Conservation (phyloP, 106 monocot species). For the Ottelia alismoides region DNA sequence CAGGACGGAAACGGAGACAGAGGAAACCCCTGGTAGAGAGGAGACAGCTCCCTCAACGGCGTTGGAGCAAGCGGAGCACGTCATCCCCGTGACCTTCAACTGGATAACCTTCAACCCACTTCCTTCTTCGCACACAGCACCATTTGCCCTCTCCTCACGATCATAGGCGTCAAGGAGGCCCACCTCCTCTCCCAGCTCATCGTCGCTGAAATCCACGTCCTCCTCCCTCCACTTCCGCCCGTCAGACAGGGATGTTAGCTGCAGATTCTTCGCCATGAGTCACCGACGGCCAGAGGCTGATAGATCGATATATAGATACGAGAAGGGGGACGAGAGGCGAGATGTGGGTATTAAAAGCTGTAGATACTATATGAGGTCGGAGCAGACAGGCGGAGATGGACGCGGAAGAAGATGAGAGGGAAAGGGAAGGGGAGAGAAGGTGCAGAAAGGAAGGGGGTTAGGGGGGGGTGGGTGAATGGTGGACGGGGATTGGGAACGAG, state of each 20-base stretch:
- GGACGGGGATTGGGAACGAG: no score
- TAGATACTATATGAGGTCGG: not conserved
- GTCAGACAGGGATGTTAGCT: conserved; percentile 21
- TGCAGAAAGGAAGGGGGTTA: not conserved
- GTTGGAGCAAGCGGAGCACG: conserved; percentile 60
- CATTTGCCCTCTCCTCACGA: conserved; percentile 17
- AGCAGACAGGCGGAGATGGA: not conserved
- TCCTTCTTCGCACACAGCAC: conserved; percentile 1
- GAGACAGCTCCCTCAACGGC: conserved; percentile 45
- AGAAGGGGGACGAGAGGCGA: no score
- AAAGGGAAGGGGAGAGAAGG: not conserved
- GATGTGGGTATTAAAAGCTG: no score
- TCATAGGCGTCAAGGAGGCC: conserved; percentile 53
- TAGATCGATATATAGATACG: no score
- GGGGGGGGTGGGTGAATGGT: no score
- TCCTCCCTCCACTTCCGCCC: not conserved
- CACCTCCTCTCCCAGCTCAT: conserved; percentile 49
- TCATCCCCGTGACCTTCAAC: conserved; percentile 67
- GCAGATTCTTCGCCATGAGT: conserved; percentile 9
- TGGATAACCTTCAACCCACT: conserved; percentile 11
- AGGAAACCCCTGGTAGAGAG: conserved; percentile 25
- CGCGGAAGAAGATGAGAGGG: not conserved
- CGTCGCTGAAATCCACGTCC: conserved; percentile 1
- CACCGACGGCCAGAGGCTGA: not conserved
- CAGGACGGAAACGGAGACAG: conserved; percentile 48